Evolutionary conservation across 2,329 filamentous ascomycete genomes (phyloP), one percentile per base, ranked within the genome.

Genomic region (Dichotomopilus funicola): DNA sequence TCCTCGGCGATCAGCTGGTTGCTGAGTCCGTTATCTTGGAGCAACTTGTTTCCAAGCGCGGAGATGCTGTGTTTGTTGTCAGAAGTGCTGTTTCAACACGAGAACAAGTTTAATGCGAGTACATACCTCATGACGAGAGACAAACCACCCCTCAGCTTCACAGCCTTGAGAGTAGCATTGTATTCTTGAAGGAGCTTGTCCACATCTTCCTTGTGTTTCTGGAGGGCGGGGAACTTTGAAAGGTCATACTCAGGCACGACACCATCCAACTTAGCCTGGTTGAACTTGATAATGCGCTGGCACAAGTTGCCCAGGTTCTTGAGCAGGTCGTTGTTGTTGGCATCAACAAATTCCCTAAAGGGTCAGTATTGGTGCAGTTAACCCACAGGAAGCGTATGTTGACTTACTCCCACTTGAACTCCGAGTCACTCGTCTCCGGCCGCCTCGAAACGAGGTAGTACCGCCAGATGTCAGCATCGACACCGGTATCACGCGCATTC

Each of bases 311-410:
- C 86, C 42, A 88, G 76, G 70, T 87, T 88, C 70, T 86, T 85
- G 49, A 88, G 72, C n/a, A 96, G 80, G 68, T 94, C 89, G 66
- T 87, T 91, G 76, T 96, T 96, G 78, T 96, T 96, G 63, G 82
- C 79, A 38, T 81, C 51, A 41, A 57, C 55, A n/a, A 56, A 59
- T 9, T 57, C 54, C 51, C 57, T 61, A 41, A 33, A 11, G 19
- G 3, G 38, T 54, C 12, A 58, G 58, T n/a, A 46, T 10, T 27
- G 10, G 27, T 27, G 13, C 12, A 12, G 41, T n/a, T 12, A 35
- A 42, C 11, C 11, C 40, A 11, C 10, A 34, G 10, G 7, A 12
- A 49, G 12, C 7, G 19, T 6, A 9, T 7, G 6, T 4, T 41
- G 13, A 61, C 59, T 51, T 40, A 61, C 67, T 78, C 82, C 91